Evolutionary conservation across 139 green algal species (phyloP).

Genomic region (Chlamydomonas schloesseri): DNA sequence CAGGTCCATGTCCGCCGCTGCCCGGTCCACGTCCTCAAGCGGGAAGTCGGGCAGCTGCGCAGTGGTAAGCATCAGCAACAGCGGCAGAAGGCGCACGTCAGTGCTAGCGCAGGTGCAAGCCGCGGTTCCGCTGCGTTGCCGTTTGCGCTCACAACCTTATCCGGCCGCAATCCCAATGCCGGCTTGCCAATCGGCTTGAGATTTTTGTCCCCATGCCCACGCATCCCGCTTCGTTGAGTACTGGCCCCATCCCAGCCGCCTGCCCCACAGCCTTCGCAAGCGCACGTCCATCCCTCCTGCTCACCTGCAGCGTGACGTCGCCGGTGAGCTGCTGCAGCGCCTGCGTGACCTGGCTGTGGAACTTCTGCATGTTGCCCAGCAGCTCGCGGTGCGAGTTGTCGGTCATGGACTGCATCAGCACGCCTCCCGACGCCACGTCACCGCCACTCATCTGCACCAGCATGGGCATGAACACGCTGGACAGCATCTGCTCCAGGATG

Average conservation of each 20-base stretch:
- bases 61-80: too few relatives aligned
- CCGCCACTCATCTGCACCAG: constrained; percentile 58
- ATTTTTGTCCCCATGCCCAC: too few relatives aligned
- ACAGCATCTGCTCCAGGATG: constrained; percentile 72
- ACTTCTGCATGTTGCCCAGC: constrained; percentile 78
- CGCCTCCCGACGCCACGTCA: constrained; percentile 11
- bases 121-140: neutral
- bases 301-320: constrained; percentile 67
- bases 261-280: too few relatives aligned
- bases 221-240: too few relatives aligned
- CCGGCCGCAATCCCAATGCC: too few relatives aligned
- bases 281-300: too few relatives aligned
- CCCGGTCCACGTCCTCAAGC: constrained; percentile 56
- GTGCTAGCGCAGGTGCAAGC: neutral
- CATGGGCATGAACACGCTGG: constrained; percentile 69
- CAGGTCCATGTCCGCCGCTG: constrained; percentile 62
- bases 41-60: constrained; percentile 64
- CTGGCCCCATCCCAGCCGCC: too few relatives aligned
- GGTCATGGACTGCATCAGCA: constrained; percentile 46
- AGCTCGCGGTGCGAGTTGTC: constrained; percentile 68
- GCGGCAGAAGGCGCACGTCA: too few relatives aligned
- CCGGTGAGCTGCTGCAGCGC: constrained; percentile 78
- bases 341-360: constrained; percentile 74
- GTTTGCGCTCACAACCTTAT: too few relatives aligned
- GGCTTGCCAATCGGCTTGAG: too few relatives aligned